A percentile compares a stretch with the other conserved stretches of the same genome.
Evolutionary conservation across 148 eudicot genomes (phyloP).

Genomic region (Rhododendron williamsianum): DNA sequence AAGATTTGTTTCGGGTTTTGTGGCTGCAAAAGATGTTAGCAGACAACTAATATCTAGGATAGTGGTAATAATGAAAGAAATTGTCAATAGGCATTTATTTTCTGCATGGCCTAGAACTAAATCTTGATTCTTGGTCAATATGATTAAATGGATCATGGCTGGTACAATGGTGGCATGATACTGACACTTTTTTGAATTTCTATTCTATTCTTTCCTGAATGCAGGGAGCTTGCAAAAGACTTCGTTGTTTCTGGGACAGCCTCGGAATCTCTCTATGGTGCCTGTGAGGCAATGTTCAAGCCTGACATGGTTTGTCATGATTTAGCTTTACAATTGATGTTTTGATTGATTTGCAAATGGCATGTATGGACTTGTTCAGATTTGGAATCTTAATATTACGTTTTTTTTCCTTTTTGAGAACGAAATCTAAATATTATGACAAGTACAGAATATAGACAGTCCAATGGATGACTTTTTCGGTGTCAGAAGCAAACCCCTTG

Average conservation of each 20-base stretch:
- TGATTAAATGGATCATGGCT: constrained; percentile 6
- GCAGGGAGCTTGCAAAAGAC: constrained; percentile 96
- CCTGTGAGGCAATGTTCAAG: constrained; percentile 97
- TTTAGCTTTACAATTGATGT: not conserved
- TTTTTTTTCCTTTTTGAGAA: too few species aligned
- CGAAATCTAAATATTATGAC: too few species aligned
- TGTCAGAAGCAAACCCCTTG: not conserved
- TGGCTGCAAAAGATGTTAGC: not conserved
- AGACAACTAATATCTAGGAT: not conserved
- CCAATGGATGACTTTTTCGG: not conserved
- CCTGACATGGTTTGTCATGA: constrained; percentile 77
- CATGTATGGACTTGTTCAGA: not conserved
- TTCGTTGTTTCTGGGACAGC: constrained; percentile 97
- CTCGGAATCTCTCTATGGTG: constrained; percentile 93
- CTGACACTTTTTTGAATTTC: not conserved
- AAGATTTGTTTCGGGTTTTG: not conserved
- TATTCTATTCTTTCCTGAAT: not conserved
- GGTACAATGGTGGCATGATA: not conserved
- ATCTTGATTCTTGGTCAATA: not conserved
- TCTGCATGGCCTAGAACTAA: not conserved
- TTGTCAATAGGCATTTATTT: not conserved
- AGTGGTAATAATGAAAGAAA: not conserved
- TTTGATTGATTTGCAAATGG: not conserved
- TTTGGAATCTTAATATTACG: not conserved
- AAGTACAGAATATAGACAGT: not conserved